Conservation (phyloP, 2,329 filamentous ascomycete species). For the Neurospora sp. region DNA sequence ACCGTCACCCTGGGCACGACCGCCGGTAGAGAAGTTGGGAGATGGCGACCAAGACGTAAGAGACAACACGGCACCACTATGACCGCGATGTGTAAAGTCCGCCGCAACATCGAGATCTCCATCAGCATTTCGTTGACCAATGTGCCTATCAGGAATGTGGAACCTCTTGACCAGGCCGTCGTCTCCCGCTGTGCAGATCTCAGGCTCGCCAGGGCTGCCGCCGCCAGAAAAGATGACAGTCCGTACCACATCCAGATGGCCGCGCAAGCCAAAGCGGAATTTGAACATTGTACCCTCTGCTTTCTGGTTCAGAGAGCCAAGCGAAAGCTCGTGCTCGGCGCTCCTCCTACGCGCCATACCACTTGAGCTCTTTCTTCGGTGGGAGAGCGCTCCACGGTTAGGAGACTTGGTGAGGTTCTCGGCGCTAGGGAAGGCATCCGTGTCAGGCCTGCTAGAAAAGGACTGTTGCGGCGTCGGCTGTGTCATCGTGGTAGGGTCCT, state of each 20-base stretch:
- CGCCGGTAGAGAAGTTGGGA: slow-evolving; percentile 81
- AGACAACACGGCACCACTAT: slow-evolving; percentile 80
- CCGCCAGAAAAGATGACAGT: slow-evolving; percentile 95
- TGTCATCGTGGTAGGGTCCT: slow-evolving; percentile 41
- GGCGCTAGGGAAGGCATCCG: slow-evolving; percentile 75
- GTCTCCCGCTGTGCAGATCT: slow-evolving; percentile 92
- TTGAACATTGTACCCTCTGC: slow-evolving; percentile 74
- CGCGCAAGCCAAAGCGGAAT: slow-evolving; percentile 81
- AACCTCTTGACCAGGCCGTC: slow-evolving; percentile 95
- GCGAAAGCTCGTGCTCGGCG: slow-evolving; percentile 53
- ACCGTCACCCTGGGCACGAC: slow-evolving; percentile 79
- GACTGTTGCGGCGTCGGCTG: slow-evolving; percentile 32
- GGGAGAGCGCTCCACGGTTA: slow-evolving; percentile 55
- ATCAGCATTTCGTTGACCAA: slow-evolving; percentile 32
- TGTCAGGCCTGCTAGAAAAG: slow-evolving; percentile 62
- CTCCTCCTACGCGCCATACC: slow-evolving; percentile 65
- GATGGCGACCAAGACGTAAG: slow-evolving; percentile 80
- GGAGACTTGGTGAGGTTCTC: slow-evolving; percentile 77
- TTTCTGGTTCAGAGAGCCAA: slow-evolving; percentile 43
- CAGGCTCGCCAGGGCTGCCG: slow-evolving; percentile 87
- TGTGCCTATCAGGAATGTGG: slow-evolving; percentile 79
- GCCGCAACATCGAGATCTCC: slow-evolving; percentile 82
- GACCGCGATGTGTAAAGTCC: slow-evolving; percentile 91
- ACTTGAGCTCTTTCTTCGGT: slow-evolving; percentile 74
- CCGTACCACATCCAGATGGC: slow-evolving; percentile 87